A percentile compares a stretch with the other conserved stretches of the same genome.
phyloP scores from a whole-genome alignment of 768 basidiomycete genomes.

The Chiua virens region DNA sequence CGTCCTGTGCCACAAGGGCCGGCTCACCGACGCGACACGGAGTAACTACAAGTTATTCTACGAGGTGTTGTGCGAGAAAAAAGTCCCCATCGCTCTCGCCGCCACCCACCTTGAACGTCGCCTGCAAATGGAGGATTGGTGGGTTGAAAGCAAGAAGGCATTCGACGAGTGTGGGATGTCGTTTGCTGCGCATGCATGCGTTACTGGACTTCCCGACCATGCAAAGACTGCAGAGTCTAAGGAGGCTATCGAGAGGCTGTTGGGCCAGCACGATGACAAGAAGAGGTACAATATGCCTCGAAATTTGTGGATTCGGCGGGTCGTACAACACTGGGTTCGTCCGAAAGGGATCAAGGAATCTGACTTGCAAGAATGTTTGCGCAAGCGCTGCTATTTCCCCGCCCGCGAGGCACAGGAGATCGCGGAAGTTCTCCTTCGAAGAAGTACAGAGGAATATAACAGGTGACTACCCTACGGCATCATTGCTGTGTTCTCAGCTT shows the following conservation, averaged over 20 bases:
- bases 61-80: background rate
- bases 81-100: constrained; percentile 2
- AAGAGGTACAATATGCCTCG: constrained; percentile 3
- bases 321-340: background rate
- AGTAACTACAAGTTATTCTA: constrained; percentile 4
- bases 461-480: background rate
- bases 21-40: background rate
- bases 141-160: background rate
- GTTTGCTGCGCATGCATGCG: constrained; percentile 1
- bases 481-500: background rate
- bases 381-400: background rate
- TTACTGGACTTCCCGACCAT: background rate
- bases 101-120: constrained; percentile 1
- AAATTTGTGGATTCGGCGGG: background rate
- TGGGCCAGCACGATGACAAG: background rate
- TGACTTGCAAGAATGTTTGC: background rate
- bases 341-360: background rate
- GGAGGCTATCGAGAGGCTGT: background rate
- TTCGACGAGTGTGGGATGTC: background rate
- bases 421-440: background rate
- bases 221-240: background rate
- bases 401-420: background rate
- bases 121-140: constrained; percentile 2
- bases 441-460: background rate
- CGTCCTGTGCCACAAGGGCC: background rate